phyloP scores from a whole-genome alignment of 108 stramenopile genomes.

The Craspedostauros australis region DNA sequence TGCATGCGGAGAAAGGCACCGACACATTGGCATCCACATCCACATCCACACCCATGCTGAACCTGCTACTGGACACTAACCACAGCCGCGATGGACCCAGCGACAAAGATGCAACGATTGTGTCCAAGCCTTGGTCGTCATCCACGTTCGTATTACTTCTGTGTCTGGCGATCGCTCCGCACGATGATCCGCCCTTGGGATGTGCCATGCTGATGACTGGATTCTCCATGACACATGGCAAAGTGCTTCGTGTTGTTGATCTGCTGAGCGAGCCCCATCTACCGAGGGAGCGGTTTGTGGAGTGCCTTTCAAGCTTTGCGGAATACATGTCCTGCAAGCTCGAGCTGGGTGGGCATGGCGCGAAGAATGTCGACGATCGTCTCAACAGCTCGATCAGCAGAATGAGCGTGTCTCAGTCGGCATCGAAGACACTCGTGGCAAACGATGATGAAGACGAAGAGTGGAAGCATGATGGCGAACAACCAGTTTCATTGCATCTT shows the following conservation, averaged over 20 bases:
- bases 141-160: conserved; percentile 52
- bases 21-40: too few species aligned
- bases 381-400: neutral
- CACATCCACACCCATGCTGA: too few species aligned
- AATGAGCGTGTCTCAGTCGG: too few species aligned
- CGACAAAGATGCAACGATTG: too few species aligned
- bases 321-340: conserved; percentile 42
- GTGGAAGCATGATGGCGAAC: too few species aligned
- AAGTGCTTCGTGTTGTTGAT: conserved; percentile 34
- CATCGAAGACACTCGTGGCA: too few species aligned
- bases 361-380: neutral
- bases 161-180: conserved; percentile 51
- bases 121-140: conserved; percentile 18
- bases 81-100: too few species aligned
- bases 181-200: conserved; percentile 69
- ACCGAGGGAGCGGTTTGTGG: conserved; percentile 64
- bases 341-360: neutral
- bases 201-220: conserved; percentile 60
- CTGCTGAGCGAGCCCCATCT: conserved; percentile 58
- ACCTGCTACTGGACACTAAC: too few species aligned
- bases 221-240: conserved; percentile 38
- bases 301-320: conserved; percentile 60
- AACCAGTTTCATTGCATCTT: too few species aligned
- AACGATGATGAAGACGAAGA: too few species aligned
- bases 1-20: too few species aligned